Evolutionary conservation across 169 alveolate species (phyloP).

Genomic region (Perkinsus marinus): DNA sequence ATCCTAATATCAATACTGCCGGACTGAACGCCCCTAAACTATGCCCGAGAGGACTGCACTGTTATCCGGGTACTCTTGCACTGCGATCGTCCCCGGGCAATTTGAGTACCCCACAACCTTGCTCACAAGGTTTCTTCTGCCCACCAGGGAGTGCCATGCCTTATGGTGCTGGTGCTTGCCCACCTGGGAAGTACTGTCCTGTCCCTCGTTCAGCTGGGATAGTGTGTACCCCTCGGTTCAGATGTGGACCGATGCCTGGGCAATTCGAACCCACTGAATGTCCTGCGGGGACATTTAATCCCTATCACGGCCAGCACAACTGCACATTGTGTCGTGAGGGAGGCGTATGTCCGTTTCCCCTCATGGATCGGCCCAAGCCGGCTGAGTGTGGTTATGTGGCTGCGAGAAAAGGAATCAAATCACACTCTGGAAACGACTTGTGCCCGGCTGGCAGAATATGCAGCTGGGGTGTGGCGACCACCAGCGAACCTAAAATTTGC

Average conservation of each 20-base stretch:
- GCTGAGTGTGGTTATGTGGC: conserved; percentile 28
- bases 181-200: conserved; percentile 19
- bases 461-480: not conserved
- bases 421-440: conserved; percentile 2
- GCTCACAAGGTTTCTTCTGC: conserved; percentile 28
- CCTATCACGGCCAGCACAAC: conserved; percentile 24
- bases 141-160: conserved; percentile 20
- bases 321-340: conserved; percentile 28
- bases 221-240: not conserved
- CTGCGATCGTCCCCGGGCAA: conserved; percentile 10
- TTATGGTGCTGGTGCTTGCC: conserved; percentile 24
- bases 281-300: conserved; percentile 18
- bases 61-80: conserved; percentile 20
- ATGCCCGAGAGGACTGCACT: conserved; percentile 19
- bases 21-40: not conserved
- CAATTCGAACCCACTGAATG: not conserved
- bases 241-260: conserved; percentile 7
- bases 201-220: conserved; percentile 6
- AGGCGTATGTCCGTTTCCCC: conserved; percentile 12
- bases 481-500: not conserved
- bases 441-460: conserved; percentile 31
- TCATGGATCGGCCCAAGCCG: conserved; percentile 17
- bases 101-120: conserved; percentile 27
- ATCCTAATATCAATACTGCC: not conserved
- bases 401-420: conserved; percentile 5